Evolutionary conservation across 192 early-diverging fungal genomes (phyloP), one percentile per base, ranked within the genome.

Genomic region (Coemansia sp.): DNA sequence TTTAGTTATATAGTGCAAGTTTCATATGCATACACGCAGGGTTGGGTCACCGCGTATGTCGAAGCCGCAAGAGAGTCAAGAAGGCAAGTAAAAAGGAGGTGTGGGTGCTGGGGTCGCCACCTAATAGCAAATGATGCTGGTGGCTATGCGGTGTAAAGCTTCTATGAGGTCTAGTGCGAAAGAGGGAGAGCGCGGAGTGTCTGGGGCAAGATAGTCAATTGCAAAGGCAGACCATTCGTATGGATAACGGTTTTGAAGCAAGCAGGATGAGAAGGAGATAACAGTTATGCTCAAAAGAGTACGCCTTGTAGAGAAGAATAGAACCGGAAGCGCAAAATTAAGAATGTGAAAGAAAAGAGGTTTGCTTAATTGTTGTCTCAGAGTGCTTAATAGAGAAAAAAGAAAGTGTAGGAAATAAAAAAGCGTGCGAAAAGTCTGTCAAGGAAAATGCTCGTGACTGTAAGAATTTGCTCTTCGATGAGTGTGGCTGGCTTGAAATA

Each of bases 171-270:
- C 25, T 54, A 54, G 51, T 22, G 51, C 25, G 25, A 25, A 8
- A 32, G 4, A 2, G 10, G 6, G 25, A 22, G 51, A 19, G 13
- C 51, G 19, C 20, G 7, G 22, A 7, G 14, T 39, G 57, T 38
- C 41, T 64, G 59, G 68, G 57, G 72, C 72, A 69, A 71, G 60
- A 20, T 79, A 79, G 77, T 79, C 77, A 79, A 68, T 70, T 43
- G 63, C 61, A 22, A 49, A 55, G 49, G 44, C 20, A 12, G 69
- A 22, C 41, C 69, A 74, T 73, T 74, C 67, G 69, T 41, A 37
- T 20, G 57, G 39, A 61, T 50, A 65, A 42, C 17, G 22, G 57
- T 32, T 60, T 54, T 43, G 45, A 20, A 10, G 56, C 54, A 49
- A 65, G 50, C 20, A 16, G 8, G 37, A 45, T 49, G 46, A 32